phyloP scores from a whole-genome alignment of 202 grass and related monocot species.

The Panicum hallii region DNA sequence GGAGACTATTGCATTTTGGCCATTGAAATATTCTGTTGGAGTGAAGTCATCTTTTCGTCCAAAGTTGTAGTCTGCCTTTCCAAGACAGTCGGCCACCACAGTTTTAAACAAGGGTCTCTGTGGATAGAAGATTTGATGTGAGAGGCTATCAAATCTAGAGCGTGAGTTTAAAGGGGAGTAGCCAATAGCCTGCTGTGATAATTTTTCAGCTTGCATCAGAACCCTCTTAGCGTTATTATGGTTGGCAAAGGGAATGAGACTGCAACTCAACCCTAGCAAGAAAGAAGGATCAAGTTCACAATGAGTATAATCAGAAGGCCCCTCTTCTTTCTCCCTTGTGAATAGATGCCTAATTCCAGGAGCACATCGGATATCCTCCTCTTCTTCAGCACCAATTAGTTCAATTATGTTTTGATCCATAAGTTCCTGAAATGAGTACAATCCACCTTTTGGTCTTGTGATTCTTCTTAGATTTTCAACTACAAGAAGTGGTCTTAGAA shows the following conservation, averaged over 20 bases:
- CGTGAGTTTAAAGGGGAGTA: slow-evolving; percentile 77
- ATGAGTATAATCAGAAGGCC: slow-evolving; percentile 62
- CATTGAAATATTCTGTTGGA: slow-evolving; percentile 87
- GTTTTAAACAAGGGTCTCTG: slow-evolving; percentile 88
- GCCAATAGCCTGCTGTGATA: slow-evolving; percentile 91
- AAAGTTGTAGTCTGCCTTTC: slow-evolving; percentile 37
- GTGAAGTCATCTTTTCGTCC: slow-evolving; percentile 54
- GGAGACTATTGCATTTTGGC: slow-evolving; percentile 87
- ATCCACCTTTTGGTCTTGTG: slow-evolving; percentile 56
- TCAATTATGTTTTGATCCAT: slow-evolving; percentile 85
- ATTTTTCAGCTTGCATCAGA: slow-evolving; percentile 82
- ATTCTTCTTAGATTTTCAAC: slow-evolving; percentile 86
- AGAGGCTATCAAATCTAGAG: slow-evolving; percentile 70
- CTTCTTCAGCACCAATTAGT: slow-evolving; percentile 88
- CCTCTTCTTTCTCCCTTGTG: slow-evolving; percentile 40
- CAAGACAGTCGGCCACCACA: slow-evolving; percentile 72
- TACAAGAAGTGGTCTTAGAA: slow-evolving; percentile 88
- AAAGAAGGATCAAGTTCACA: slow-evolving; percentile 90
- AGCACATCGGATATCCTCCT: slow-evolving; percentile 78
- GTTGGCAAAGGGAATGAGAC: slow-evolving; percentile 86
- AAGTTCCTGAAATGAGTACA: slow-evolving; percentile 67
- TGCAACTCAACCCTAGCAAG: slow-evolving; percentile 83
- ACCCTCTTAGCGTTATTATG: slow-evolving; percentile 74
- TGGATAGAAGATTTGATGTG: slow-evolving; percentile 86
- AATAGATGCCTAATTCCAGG: slow-evolving; percentile 77